Conservation (phyloP, 2,329 filamentous ascomycete genomes). For the Colletotrichum spinosum region DNA sequence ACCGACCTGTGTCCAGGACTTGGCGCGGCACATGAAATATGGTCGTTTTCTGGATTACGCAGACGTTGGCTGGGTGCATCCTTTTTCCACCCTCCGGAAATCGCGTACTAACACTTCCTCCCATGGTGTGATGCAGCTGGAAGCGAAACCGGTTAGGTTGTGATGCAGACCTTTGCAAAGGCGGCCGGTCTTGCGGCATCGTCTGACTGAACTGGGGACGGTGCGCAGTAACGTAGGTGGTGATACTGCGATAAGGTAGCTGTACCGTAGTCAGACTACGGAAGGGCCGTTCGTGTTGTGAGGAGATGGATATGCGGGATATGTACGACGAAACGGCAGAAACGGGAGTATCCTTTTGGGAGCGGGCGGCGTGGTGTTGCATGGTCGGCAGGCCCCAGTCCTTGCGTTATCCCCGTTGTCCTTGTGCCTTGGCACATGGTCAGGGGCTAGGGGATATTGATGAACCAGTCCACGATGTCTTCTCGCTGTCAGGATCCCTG, state of each 20-base stretch:
- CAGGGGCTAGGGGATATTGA: slow-evolving; percentile 12
- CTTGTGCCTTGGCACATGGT: slow-evolving; percentile 25
- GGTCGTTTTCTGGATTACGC: no score
- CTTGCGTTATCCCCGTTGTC: slow-evolving; percentile 31
- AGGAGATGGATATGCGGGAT: slow-evolving; percentile 35
- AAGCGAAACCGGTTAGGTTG: slow-evolving; percentile 29
- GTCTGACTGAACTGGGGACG: neutral
- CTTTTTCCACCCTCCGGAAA: neutral
- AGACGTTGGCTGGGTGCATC: no score
- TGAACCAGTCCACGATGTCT: neutral
- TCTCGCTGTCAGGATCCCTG: slow-evolving; percentile 7
- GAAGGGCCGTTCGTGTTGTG: slow-evolving; percentile 28
- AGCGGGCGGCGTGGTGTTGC: slow-evolving; percentile 37
- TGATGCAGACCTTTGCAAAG: slow-evolving; percentile 17
- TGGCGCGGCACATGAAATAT: no score
- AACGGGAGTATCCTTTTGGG: slow-evolving; percentile 39
- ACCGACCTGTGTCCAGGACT: no score
- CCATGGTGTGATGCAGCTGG: slow-evolving; percentile 31
- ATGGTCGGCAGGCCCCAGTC: slow-evolving; percentile 36
- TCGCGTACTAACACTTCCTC: slow-evolving; percentile 15
- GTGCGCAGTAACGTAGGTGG: slow-evolving; percentile 18
- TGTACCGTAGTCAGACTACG: neutral
- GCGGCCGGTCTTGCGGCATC: slow-evolving; percentile 6
- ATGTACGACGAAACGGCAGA: slow-evolving; percentile 36
- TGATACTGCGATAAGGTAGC: slow-evolving; percentile 20